Evolutionary conservation across 768 basidiomycete species (phyloP).

Genomic region (Grammothele lineata): DNA sequence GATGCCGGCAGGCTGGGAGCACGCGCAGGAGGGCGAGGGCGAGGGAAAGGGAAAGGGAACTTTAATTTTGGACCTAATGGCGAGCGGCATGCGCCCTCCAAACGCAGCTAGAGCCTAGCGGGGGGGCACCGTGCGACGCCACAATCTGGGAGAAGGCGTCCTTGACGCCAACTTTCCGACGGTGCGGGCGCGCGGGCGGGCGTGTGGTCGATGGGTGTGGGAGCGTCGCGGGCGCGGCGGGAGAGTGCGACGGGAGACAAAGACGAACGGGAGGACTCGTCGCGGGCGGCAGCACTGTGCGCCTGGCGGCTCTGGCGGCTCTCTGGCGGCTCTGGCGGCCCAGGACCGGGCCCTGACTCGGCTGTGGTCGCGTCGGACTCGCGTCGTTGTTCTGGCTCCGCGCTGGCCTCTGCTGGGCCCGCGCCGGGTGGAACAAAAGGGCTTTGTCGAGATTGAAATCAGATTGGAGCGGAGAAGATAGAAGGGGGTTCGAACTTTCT

Average conservation of each 20-base stretch:
- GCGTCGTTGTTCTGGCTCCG: no score
- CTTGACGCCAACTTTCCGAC: no score
- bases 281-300: no score
- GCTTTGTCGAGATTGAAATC: slow-evolving; percentile 13
- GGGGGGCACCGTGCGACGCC: slow-evolving; percentile 12
- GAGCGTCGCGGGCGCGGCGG: neutral
- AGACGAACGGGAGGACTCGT: no score
- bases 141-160: slow-evolving; percentile 6
- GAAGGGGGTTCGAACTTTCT: slow-evolving; percentile 17
- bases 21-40: no score
- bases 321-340: no score
- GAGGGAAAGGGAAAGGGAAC: slow-evolving; percentile 2
- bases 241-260: neutral
- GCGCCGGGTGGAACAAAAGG: slow-evolving; percentile 1
- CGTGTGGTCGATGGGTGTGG: neutral
- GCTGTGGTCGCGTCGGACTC: no score
- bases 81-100: slow-evolving; percentile 4
- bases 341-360: no score
- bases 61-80: slow-evolving; percentile 14
- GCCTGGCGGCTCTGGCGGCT: no score
- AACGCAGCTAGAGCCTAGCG: slow-evolving; percentile 13
- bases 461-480: slow-evolving; percentile 17
- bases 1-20: slow-evolving; percentile 23
- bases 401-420: no score
- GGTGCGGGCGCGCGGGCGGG: neutral